Percentiles rank a stretch among this genome's conserved stretches.
Conservation (phyloP, 2,329 filamentous ascomycete genomes). For the Botrytis hyacinthi region DNA sequence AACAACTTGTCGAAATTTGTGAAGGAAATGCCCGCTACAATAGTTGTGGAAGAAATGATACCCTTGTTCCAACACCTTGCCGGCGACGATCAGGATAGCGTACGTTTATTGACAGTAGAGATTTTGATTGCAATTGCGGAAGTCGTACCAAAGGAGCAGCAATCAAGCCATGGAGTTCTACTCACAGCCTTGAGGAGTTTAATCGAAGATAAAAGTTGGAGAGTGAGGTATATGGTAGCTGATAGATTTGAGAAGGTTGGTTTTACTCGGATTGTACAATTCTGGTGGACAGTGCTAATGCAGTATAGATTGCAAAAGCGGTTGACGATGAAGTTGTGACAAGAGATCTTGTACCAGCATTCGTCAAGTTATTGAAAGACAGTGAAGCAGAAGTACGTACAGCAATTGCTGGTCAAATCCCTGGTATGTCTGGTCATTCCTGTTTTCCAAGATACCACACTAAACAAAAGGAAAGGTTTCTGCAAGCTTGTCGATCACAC, state of each 20-base stretch:
- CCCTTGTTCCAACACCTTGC: slow-evolving; percentile 96
- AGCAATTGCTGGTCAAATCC: slow-evolving; percentile 95
- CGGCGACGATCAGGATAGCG: slow-evolving; percentile 95
- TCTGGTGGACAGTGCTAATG: slow-evolving; percentile 23
- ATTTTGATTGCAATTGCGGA: slow-evolving; percentile 95
- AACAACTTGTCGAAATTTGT: slow-evolving; percentile 97
- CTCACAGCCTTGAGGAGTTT: slow-evolving; percentile 86
- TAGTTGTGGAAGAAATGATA: slow-evolving; percentile 98
- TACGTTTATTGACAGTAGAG: slow-evolving; percentile 91
- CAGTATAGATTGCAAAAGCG: slow-evolving; percentile 83
- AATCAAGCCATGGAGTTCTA: slow-evolving; percentile 91
- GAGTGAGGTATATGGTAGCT: slow-evolving; percentile 98
- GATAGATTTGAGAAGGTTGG: slow-evolving; percentile 94
- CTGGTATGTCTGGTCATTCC: slow-evolving; percentile 49
- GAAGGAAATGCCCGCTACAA: slow-evolving; percentile 87
- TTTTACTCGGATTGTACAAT: not conserved
- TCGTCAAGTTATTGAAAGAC: slow-evolving; percentile 96
- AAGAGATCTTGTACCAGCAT: slow-evolving; percentile 90
- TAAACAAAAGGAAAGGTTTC: slow-evolving; percentile 61
- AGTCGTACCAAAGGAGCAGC: slow-evolving; percentile 96
- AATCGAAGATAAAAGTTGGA: slow-evolving; percentile 99
- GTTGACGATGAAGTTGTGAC: slow-evolving; percentile 96
- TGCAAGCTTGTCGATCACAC: slow-evolving; percentile 84
- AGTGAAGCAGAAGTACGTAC: slow-evolving; percentile 97
- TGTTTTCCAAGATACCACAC: slow-evolving; percentile 23